These are phyloP conservation scores for Colletotrichum agaves DNA, from an alignment of 2,329 filamentous ascomycete species.

Conservation along the genomic window DNA sequence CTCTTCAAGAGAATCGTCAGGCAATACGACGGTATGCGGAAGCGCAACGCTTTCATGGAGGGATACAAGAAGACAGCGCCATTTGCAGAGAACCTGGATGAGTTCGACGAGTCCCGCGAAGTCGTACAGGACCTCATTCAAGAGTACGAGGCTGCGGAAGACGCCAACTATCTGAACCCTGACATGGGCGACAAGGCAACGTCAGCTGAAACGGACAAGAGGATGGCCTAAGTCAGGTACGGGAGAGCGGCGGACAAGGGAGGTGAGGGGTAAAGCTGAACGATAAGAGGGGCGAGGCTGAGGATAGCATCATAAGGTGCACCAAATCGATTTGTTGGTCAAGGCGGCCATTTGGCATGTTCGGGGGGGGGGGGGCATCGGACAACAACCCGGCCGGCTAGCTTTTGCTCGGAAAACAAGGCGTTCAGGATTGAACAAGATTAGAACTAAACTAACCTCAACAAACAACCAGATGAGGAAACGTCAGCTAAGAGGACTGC, in stretches of 20 bases:
- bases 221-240: slow-evolving; percentile 51
- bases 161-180: slow-evolving; percentile 87
- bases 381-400: slow-evolving; percentile 15
- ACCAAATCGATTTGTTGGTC: slow-evolving; percentile 22
- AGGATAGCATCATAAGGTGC: background rate
- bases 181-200: slow-evolving; percentile 66
- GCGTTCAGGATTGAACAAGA: slow-evolving; percentile 34
- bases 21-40: slow-evolving; percentile 93
- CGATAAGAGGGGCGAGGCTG: background rate
- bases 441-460: slow-evolving; percentile 15
- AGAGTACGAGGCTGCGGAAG: slow-evolving; percentile 96
- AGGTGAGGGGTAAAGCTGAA: slow-evolving; percentile 7
- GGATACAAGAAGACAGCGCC: slow-evolving; percentile 95
- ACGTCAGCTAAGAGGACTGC: background rate
- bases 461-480: slow-evolving; percentile 17
- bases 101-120: slow-evolving; percentile 94
- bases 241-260: background rate
- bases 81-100: slow-evolving; percentile 89
- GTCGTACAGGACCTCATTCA: slow-evolving; percentile 91
- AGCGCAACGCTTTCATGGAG: slow-evolving; percentile 96
- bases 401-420: slow-evolving; percentile 23
- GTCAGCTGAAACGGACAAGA: slow-evolving; percentile 64
- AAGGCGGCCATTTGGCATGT: slow-evolving; percentile 11
- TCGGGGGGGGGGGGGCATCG: slow-evolving; percentile 24
- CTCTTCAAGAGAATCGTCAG: slow-evolving; percentile 93